These are phyloP conservation scores for Macrophomina phaseolina DNA, from an alignment of 2,329 filamentous ascomycete genomes.

Conservation along the genomic window DNA sequence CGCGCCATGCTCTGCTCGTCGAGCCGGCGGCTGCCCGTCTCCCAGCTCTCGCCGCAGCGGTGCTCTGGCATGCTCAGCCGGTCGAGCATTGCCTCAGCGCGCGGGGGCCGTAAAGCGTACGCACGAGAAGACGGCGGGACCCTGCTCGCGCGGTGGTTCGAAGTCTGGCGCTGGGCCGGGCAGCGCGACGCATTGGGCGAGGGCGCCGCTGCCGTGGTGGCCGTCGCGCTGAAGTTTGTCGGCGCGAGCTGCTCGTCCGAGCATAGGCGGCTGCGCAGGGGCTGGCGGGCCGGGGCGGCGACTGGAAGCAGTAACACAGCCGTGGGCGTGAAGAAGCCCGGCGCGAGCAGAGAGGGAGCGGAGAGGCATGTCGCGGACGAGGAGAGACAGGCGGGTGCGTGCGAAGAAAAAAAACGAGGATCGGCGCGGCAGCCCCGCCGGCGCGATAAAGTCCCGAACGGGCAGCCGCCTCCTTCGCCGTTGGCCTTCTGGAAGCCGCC, in stretches of 20 bases:
- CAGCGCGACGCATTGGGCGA: not conserved
- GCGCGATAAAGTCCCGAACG: conserved; percentile 1
- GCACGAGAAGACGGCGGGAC: not conserved
- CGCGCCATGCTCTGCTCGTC: not conserved
- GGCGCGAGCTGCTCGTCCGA: conserved; percentile 19
- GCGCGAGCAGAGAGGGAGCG: not conserved
- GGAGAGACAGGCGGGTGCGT: not conserved
- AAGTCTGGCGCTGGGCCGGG: conserved; percentile 4
- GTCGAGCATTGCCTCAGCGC: not conserved
- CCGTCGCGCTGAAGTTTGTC: conserved; percentile 23
- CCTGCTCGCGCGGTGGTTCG: not conserved
- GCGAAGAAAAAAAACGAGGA: not conserved
- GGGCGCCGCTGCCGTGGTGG: not conserved
- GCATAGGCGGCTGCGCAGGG: not conserved
- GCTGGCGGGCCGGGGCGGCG: conserved; percentile 2
- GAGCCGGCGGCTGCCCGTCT: not conserved
- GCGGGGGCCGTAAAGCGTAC: not conserved
- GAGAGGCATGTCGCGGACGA: not conserved
- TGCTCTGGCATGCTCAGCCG: not conserved
- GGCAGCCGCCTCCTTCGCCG: not conserved
- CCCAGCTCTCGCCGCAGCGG: not conserved
- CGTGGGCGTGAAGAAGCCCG: not conserved
- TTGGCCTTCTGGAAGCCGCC: conserved; percentile 8
- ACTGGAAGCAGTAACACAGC: conserved; percentile 14
- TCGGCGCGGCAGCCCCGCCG: conserved; percentile 17